Base-by-base conservation (phyloP, 306 rosid genomes). In the Clitoria ternatea region DNA sequence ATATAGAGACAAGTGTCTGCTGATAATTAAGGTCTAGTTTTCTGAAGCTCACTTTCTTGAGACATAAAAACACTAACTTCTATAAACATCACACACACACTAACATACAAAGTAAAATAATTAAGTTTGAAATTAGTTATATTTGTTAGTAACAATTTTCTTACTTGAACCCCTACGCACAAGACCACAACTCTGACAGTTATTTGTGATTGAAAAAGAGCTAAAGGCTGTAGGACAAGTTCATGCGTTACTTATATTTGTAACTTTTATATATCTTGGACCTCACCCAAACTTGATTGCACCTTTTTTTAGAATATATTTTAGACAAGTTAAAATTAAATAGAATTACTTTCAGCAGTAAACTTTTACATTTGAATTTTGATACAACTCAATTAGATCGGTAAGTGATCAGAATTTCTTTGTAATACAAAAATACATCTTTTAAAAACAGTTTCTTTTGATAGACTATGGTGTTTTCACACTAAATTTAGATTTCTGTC, bases 11-110 rank as follows among this genome's bases (percentile, higher is more conserved):
- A 24, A 32, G 15, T 73, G 20, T 47, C 23, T n/a, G 39, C 19
- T 72, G 33, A 61, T 72, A 22, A 61, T 60, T 15, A 48, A 47
- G 61, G 42, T 35, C 64, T 50, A 37, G 35, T 74, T 74, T 63
- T 50, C 43, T 17, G 33, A 61, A 39, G 61, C 18, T 26, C 0
- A 73, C 63, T 63, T 62, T 50, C 44, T 63, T 73, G 47, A 71
- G 32, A 73, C 50, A 39, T 49, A 72, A 39, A 48, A 64, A 62
- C 52, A 36, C 47, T 33, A 2, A 35, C 53, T 70, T 37, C 3
- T 57, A 3, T 29, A 42, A 59, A 44, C 68, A 56, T 57, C 66
- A 42, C 23, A 18, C 45, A 18, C 45, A 19, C 66, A 40, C 22
- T 10, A 17, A 70, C n/a, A n/a, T 43, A 27, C 66, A 56, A 11